phyloP scores from a whole-genome alignment of 768 basidiomycete species.

The Zangia roseola region DNA sequence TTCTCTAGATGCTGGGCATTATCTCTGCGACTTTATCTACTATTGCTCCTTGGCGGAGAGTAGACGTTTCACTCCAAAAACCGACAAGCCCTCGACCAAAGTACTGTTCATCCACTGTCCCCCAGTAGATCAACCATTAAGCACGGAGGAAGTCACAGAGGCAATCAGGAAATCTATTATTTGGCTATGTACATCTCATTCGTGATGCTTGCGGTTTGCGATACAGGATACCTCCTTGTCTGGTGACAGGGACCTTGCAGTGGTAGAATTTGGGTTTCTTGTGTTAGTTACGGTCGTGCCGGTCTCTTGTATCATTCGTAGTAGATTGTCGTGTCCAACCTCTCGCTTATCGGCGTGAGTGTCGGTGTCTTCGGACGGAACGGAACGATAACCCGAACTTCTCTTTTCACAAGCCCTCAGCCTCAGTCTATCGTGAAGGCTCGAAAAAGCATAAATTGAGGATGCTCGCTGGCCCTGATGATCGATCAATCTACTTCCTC shows the following conservation, averaged over 20 bases:
- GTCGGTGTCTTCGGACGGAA: slow-evolving; percentile 17
- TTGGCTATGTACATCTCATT: slow-evolving; percentile 46
- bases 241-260: slow-evolving; percentile 25
- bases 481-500: not conserved
- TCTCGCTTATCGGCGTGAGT: not conserved
- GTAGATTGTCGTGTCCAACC: not conserved
- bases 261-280: slow-evolving; percentile 1
- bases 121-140: slow-evolving; percentile 61
- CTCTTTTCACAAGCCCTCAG: slow-evolving; percentile 11
- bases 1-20: slow-evolving; percentile 76
- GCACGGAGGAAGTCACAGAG: slow-evolving; percentile 65
- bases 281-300: not conserved
- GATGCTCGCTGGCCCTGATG: too few species aligned
- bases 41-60: slow-evolving; percentile 75
- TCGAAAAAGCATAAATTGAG: too few species aligned
- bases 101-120: slow-evolving; percentile 75
- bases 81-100: slow-evolving; percentile 32
- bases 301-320: slow-evolving; percentile 1
- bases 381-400: too few species aligned
- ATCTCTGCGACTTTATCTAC: slow-evolving; percentile 74
- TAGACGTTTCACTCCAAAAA: slow-evolving; percentile 40
- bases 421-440: too few species aligned
- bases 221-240: slow-evolving; percentile 17
- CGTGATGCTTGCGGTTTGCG: slow-evolving; percentile 10
- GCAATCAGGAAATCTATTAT: slow-evolving; percentile 59